These are phyloP conservation scores for Microdochium nivale DNA, from an alignment of 2,329 filamentous ascomycete species.

Conservation along the genomic window DNA sequence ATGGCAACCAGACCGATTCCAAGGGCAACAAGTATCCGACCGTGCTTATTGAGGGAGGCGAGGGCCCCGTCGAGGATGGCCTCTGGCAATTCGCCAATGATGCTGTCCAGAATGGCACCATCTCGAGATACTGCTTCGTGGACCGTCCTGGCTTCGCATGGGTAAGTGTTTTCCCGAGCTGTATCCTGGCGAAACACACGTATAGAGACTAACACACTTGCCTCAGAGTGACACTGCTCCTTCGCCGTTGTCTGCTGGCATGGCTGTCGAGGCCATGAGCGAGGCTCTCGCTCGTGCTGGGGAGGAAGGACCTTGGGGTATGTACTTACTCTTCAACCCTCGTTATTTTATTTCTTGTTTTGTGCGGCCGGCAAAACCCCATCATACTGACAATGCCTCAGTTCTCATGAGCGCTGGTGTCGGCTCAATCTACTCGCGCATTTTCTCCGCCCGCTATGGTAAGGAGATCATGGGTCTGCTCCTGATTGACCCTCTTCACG, in stretches of 20 bases:
- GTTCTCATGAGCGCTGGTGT: conserved; percentile 79
- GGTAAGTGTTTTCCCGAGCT: conserved; percentile 27
- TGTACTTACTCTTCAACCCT: conserved; percentile 4
- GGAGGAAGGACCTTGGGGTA: conserved; percentile 73
- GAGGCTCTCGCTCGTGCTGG: conserved; percentile 74
- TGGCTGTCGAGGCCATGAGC: conserved; percentile 81
- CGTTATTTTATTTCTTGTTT: too few relatives aligned
- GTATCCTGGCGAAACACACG: not conserved
- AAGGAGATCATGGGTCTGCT: conserved; percentile 69
- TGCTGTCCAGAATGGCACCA: conserved; percentile 69
- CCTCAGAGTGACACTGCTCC: conserved; percentile 76
- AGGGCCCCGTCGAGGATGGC: conserved; percentile 67
- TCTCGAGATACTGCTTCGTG: conserved; percentile 87
- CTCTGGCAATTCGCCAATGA: conserved; percentile 74
- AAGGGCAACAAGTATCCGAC: conserved; percentile 59
- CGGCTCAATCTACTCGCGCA: conserved; percentile 80
- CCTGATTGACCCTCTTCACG: conserved; percentile 81
- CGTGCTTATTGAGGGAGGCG: conserved; percentile 77
- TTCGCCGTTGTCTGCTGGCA: conserved; percentile 85
- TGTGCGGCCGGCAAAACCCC: too few relatives aligned
- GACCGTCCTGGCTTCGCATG: conserved; percentile 87
- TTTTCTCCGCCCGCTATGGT: conserved; percentile 80
- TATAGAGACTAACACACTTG: conserved; percentile 22
- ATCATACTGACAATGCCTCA: conserved; percentile 2
- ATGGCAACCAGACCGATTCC: conserved; percentile 58